A percentile compares a stretch with the other conserved stretches of the same genome.
Evolutionary conservation across 192 early-diverging fungal species (phyloP).

Genomic region (Backusella liffmaniae): DNA sequence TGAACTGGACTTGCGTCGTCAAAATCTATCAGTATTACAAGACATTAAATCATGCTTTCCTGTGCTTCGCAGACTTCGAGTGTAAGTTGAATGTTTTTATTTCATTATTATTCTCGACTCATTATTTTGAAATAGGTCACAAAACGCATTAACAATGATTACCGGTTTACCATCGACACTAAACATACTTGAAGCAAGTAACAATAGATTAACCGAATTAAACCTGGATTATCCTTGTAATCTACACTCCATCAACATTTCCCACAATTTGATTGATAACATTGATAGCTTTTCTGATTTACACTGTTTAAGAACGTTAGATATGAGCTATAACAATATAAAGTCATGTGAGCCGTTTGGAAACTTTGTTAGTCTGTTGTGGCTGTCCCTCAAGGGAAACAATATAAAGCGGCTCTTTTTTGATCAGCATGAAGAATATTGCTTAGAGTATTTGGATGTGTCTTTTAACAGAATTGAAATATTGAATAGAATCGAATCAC

Average conservation of each 20-base stretch:
- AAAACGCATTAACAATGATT: constrained; percentile 26
- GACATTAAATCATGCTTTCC: neutral
- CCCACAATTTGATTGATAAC: constrained; percentile 40
- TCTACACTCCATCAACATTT: constrained; percentile 42
- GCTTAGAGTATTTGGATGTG: constrained; percentile 43
- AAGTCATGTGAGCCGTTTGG: constrained; percentile 34
- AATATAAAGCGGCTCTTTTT: constrained; percentile 20
- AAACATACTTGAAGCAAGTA: constrained; percentile 13
- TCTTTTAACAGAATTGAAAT: constrained; percentile 44
- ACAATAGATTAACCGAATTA: constrained; percentile 33
- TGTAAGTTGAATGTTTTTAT: neutral
- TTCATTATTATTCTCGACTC: neutral
- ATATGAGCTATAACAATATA: constrained; percentile 42
- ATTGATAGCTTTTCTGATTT: constrained; percentile 24
- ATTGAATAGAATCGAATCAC: constrained; percentile 37
- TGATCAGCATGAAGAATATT: constrained; percentile 1
- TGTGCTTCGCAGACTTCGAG: neutral
- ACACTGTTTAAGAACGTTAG: constrained; percentile 32
- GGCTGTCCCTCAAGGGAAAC: constrained; percentile 40
- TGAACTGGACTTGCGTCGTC: neutral
- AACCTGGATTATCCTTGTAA: constrained; percentile 36
- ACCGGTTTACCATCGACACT: constrained; percentile 17
- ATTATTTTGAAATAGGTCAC: constrained; percentile 13
- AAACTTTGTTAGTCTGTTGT: constrained; percentile 37
- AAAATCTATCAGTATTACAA: neutral